Base-by-base conservation (phyloP, 2,329 filamentous ascomycete species). In the Trichophyton schoenleinii region DNA sequence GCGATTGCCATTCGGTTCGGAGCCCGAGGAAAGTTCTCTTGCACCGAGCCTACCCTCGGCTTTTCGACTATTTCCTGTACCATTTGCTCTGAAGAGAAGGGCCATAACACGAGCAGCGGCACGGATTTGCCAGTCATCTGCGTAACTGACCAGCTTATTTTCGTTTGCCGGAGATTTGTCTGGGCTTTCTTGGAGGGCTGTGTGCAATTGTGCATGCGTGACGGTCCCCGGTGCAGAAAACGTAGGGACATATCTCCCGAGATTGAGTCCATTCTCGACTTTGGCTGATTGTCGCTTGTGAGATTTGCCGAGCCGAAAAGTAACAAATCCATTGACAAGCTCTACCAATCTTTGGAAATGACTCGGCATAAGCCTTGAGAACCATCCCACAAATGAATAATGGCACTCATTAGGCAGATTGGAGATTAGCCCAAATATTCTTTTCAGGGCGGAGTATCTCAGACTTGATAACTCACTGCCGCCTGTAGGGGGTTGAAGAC, bases 81-180 rank as follows among this genome's bases (percentile, higher is more conserved):
- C 88, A 73, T 96, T 96, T 28, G 91, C 91, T 1, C 86, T 82
- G 69, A 95, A 95, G 1, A 96, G 72, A 22, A 96, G 73, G 8
- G 88, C 85, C 79, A 96, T 86, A 1, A 95, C 84, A 66, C 87
- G 85, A 2, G 89, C 86, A 6, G 87, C 87, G 9, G 88, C 88
- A 70, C 85, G 87, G 61, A 95, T 83, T 72, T 96, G 91, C 91
- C 91, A 96, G 69, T 96, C 91, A 62, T 92, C 88, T 20, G 81
- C 80, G 70, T 94, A 95, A 0, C 84, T 75, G 1, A 84, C 79
- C 6, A 79, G 74, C 53, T 73, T 72, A 31, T 77, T 75, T 46
- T 76, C 75, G 36, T 82, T 80, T 60, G 82, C 82, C 20, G 77
- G 72, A 9, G 78, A 74, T 34, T 62, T 65, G 15, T 67, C 61